Evolutionary conservation across 169 alveolate species (phyloP).

Genomic region (Eimeria falciformis): DNA sequence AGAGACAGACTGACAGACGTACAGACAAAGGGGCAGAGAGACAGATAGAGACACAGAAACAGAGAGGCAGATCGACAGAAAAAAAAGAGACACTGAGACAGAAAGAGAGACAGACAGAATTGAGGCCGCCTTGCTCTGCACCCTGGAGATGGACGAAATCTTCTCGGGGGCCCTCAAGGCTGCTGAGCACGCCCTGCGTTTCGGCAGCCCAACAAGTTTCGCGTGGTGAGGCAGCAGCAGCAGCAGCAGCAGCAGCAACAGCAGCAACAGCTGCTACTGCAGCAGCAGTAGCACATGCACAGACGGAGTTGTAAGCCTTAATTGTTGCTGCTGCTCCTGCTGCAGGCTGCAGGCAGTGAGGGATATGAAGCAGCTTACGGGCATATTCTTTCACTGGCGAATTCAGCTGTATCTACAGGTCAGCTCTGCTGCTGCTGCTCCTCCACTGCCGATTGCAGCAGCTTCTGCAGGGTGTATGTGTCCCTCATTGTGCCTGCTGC

Average conservation of each 20-base stretch:
- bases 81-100: too few relatives aligned
- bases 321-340: background rate
- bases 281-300: conserved; percentile 5
- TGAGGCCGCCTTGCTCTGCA: too few relatives aligned
- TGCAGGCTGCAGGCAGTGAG: conserved; percentile 42
- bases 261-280: background rate
- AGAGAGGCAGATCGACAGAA: too few relatives aligned
- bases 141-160: background rate
- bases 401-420: conserved; percentile 34
- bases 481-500: background rate
- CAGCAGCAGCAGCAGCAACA: conserved; percentile 32
- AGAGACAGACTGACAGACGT: too few relatives aligned
- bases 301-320: too few relatives aligned
- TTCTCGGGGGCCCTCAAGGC: background rate
- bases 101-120: too few relatives aligned
- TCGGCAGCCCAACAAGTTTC: conserved; percentile 22
- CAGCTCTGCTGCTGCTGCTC: conserved; percentile 12
- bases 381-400: background rate
- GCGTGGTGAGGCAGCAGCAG: conserved; percentile 26
- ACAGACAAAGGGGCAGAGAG: too few relatives aligned
- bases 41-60: too few relatives aligned
- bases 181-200: background rate
- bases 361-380: conserved; percentile 40
- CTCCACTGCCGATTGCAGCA: background rate
- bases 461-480: background rate